Base-by-base conservation (phyloP, 208 protist genomes). In the Crithidia thermophila region DNA sequence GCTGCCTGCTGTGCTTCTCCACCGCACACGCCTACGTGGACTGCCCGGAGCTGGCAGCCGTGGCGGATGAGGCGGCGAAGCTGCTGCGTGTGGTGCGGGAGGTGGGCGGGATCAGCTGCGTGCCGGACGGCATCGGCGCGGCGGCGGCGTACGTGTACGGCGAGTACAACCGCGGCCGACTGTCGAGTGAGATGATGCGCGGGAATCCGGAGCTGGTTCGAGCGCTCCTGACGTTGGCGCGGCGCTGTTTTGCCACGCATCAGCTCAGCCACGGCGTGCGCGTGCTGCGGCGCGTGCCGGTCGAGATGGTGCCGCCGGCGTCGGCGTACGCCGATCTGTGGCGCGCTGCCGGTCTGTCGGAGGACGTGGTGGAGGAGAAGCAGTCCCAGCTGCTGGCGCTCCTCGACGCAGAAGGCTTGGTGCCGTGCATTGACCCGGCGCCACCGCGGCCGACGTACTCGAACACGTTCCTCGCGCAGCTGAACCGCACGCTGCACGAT, bases 141-240 rank as follows among this genome's bases (percentile, higher is more conserved):
- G 86, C 90, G 0, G 87, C 87, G 4, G 81, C 70, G 25, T 92
- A 85, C 51, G 71, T 94, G 4, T 90, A 96, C 60, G 70, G 90
- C 69, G 72, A 68, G 69, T 94, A 96, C 80, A 90, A 93, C 72
- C 59, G 72, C 45, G 83, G 84, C 11, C 73, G 67, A 0, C 73
- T 92, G 2, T 77, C 81, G 3, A 45, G 67, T 10, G 81, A 86
- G 18, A 37, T 86, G 75, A 57, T 93, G 49, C 78, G 81, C 18
- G 72, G 56, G 3, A 34, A 87, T n/a, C 81, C 82, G 3, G 62
- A 34, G 1, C 42, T 92, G 13, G 81, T 82, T 13, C 11, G 20
- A 11, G 74, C 57, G 28, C 53, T 95, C 55, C 63, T 89, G 27
- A 63, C 23, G 14, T 53, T 94, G 43, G 63, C 52, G 20, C 67